Evolutionary conservation across 2,329 filamentous ascomycete genomes (phyloP), one percentile per base, ranked within the genome.

Genomic region (Xylariaceae sp.): DNA sequence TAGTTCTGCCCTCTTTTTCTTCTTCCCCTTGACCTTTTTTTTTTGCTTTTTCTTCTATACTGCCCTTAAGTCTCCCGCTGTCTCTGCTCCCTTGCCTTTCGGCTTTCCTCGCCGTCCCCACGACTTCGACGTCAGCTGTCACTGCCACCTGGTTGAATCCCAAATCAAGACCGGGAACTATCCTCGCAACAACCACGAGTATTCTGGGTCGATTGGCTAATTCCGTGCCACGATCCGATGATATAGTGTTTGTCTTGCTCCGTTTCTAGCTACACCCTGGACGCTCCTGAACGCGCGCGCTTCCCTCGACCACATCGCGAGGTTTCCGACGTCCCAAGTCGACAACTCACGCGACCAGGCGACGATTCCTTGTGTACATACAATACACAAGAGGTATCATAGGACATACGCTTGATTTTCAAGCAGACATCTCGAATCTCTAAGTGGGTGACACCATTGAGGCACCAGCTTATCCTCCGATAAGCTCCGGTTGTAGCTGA

Each of bases 301-400:
- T 44, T 43, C 19, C 42, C 44, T 56, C 51, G 41, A 49, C 54
- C 46, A 37, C 49, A 60, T 49, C 51, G 42, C 45, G 57, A 58
- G 59, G 59, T 60, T 61, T 54, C 54, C 56, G 57, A 64, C 64
- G 58, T 60, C 61, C n/a, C 61, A 47, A 37, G 52, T 49, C 45
- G 60, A 60, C 61, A 64, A 43, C 52, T 61, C 59, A 58, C 56
- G 63, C 60, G 59, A 64, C 56, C 51, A 56, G 64, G 64, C 64
- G 64, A 65, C 64, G 64, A 66, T 57, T 61, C 62, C 61, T 58
- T 63, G 63, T 63, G 63, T 63, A 55, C 49, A 55, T 57, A 55
- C 45, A 49, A 57, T 56, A 41, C 54, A 59, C 55, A 54, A 58
- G 57, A 63, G 57, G 56, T 53, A 49, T 54, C 49, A 49, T 41